Evolutionary conservation across 148 eudicot species (phyloP).

Genomic region (Silene latifolia): DNA sequence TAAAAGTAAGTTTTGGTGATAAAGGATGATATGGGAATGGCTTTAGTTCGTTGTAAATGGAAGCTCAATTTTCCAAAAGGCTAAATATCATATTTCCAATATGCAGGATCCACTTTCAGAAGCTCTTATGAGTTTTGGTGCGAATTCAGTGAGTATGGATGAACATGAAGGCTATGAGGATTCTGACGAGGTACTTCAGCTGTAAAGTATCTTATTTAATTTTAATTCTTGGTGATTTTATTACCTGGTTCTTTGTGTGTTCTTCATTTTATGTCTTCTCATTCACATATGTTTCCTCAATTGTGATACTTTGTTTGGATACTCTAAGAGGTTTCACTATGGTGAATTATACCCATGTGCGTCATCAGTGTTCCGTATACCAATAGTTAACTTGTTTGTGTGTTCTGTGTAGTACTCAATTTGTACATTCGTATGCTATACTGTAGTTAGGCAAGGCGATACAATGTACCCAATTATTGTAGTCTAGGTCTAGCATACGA

Average conservation of each 20-base stretch:
- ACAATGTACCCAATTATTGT: background rate
- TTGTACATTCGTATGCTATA: background rate
- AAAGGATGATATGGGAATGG: too few relatives aligned
- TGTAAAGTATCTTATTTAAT: background rate
- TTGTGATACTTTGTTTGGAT: background rate
- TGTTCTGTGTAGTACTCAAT: background rate
- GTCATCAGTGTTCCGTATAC: too few relatives aligned
- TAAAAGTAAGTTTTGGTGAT: too few relatives aligned
- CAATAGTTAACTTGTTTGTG: background rate
- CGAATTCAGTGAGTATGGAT: slow-evolving; percentile 74
- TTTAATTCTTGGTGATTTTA: background rate
- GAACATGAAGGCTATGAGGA: slow-evolving; percentile 47
- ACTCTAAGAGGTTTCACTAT: slow-evolving; percentile 6
- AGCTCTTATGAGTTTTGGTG: slow-evolving; percentile 88
- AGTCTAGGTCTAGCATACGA: background rate
- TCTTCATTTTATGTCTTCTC: background rate
- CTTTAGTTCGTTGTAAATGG: too few relatives aligned
- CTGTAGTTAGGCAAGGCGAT: background rate
- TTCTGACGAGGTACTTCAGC: slow-evolving; percentile 47
- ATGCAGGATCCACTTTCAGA: slow-evolving; percentile 73
- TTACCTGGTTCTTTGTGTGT: background rate
- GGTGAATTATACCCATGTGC: background rate
- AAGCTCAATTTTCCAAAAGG: too few relatives aligned
- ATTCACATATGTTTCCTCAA: too few relatives aligned
- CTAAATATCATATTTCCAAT: background rate